Conservation (phyloP, 225 moss, liverwort and hornwort species). For the Sphagnum tenellum region DNA sequence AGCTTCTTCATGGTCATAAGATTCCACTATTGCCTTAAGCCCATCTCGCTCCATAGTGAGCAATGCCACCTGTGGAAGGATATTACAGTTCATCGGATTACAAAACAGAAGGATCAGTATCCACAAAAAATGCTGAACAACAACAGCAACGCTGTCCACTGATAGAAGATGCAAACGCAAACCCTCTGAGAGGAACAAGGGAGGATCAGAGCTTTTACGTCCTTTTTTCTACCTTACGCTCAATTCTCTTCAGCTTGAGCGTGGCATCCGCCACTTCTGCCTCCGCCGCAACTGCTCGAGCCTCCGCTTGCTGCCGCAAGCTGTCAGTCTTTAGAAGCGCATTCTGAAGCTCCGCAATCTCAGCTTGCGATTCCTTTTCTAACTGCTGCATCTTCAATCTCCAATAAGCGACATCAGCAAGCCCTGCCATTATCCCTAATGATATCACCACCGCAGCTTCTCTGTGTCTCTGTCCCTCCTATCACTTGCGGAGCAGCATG, state of each 20-base stretch:
- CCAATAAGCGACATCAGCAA: constrained; percentile 53
- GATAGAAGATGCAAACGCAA: not conserved
- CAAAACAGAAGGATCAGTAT: not conserved
- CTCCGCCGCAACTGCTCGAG: constrained; percentile 34
- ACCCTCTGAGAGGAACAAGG: too few relatives aligned
- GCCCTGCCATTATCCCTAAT: constrained; percentile 15
- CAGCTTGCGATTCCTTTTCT: constrained; percentile 64
- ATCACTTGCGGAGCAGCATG: too few relatives aligned
- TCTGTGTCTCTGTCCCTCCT: too few relatives aligned
- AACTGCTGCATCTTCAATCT: constrained; percentile 59
- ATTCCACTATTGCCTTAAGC: constrained; percentile 68
- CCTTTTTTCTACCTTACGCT: constrained; percentile 56
- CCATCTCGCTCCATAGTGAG: constrained; percentile 72
- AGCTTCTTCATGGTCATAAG: constrained; percentile 91
- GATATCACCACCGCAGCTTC: too few relatives aligned
- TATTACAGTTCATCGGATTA: not conserved
- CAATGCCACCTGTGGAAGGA: constrained; percentile 43
- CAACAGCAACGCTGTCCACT: too few relatives aligned
- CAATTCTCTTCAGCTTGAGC: constrained; percentile 55
- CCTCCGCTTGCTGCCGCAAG: constrained; percentile 49
- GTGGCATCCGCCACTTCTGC: constrained; percentile 60
- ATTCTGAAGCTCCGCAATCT: constrained; percentile 56
- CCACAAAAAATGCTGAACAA: too few relatives aligned
- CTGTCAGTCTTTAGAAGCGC: constrained; percentile 48
- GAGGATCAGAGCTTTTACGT: too few relatives aligned